These are phyloP conservation scores for Leptosphaerulina australis DNA, from an alignment of 2,329 filamentous ascomycete species.

Conservation along the genomic window DNA sequence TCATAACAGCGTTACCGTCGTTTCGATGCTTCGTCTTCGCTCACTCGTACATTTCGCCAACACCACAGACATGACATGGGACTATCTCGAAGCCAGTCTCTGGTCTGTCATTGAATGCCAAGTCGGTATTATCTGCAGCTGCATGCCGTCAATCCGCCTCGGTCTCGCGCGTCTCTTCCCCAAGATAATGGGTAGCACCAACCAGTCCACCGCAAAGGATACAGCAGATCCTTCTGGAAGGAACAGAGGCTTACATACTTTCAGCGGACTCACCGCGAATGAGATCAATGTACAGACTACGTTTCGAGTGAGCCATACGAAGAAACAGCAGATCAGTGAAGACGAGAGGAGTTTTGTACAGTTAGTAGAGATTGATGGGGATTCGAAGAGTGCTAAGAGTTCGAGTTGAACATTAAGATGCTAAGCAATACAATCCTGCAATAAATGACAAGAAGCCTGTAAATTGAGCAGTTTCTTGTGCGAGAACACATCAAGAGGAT, in stretches of 20 bases:
- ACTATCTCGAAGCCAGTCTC: constrained; percentile 17
- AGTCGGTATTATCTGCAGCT: constrained; percentile 51
- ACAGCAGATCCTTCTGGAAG: constrained; percentile 1
- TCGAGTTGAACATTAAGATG: not conserved
- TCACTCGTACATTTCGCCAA: constrained; percentile 51
- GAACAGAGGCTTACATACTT: not conserved
- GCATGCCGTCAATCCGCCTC: constrained; percentile 49
- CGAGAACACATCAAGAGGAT: too few species aligned
- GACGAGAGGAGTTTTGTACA: constrained; percentile 13
- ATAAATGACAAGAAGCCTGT: too few species aligned
- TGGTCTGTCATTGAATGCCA: constrained; percentile 51
- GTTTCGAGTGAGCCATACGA: constrained; percentile 7
- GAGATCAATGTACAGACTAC: constrained; percentile 15
- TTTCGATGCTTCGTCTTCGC: constrained; percentile 51
- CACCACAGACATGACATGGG: constrained; percentile 46
- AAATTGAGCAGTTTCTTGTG: too few species aligned
- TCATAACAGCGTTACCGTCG: constrained; percentile 50
- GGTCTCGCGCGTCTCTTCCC: constrained; percentile 28
- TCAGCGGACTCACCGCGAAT: constrained; percentile 2
- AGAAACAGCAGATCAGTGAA: not conserved
- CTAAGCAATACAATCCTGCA: not conserved
- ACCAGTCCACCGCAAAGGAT: constrained; percentile 5
- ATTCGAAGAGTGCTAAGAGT: constrained; percentile 5
- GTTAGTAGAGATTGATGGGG: constrained; percentile 14
- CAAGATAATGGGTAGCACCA: constrained; percentile 9